These are phyloP conservation scores for Areca catechu DNA, from an alignment of 176 grass and related monocot genomes.

Conservation along the genomic window DNA sequence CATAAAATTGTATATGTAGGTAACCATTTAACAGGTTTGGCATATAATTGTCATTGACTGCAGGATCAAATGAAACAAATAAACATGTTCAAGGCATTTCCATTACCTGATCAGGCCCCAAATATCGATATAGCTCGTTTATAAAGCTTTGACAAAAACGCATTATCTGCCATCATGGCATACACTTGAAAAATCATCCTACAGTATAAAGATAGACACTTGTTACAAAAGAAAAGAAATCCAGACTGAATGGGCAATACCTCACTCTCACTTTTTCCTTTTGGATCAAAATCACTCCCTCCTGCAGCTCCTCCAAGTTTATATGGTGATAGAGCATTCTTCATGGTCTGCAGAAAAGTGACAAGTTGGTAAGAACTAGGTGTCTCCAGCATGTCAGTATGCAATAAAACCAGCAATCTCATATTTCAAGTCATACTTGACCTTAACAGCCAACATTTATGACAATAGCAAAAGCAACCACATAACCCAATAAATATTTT, in stretches of 20 bases:
- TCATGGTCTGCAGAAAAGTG: constrained; percentile 56
- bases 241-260: constrained; percentile 27
- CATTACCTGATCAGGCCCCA: constrained; percentile 91
- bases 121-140: constrained; percentile 90
- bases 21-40: constrained; percentile 3
- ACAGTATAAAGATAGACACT: background rate
- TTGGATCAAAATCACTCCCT: constrained; percentile 99
- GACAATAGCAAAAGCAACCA: no score
- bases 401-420: no score
- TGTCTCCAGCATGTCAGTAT: no score
- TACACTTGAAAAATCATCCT: constrained; percentile 23
- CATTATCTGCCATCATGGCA: constrained; percentile 65
- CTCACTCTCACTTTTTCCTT: constrained; percentile 93
- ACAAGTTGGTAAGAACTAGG: constrained; percentile 3
- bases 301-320: constrained; percentile 96
- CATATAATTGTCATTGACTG: constrained; percentile 8
- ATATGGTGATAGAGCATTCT: constrained; percentile 90
- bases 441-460: no score
- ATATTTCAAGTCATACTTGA: no score
- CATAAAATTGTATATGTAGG: constrained; percentile 1
- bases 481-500: no score
- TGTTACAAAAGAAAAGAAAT: constrained; percentile 1
- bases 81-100: constrained; percentile 3
- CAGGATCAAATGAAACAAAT: constrained; percentile 5
- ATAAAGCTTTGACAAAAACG: constrained; percentile 99